Base-by-base conservation (phyloP, 1,139 yeast genomes). In the Kluyveromyces marxianus region DNA sequence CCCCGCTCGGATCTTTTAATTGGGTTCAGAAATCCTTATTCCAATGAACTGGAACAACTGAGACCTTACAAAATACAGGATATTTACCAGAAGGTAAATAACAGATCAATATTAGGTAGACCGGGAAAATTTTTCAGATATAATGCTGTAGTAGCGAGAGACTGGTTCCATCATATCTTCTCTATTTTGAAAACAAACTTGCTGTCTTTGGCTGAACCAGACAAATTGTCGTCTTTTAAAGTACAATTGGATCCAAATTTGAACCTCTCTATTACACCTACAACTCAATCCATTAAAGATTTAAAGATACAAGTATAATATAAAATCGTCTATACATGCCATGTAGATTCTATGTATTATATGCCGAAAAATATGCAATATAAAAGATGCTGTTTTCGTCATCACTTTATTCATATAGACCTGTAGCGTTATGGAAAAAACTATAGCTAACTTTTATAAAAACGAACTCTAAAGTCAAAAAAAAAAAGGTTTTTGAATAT, bases 1-100 rank as follows among this genome's bases (percentile, higher is more conserved):
- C 64, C 65, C 1, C 33, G 48, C 3, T 55, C 63, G 5, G 63
- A 60, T 48, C 45, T 63, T 1, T 38, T 63, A 3, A 48, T 63
- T 25, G 67, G 67, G 3, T 45, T 52, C 3, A 52, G 66, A 46
- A 55, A 56, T 35, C 47, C 59, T 0, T 51, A 52, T 25, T 50
- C 49, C 31, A 62, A 63, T 8, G 48, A 49, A 14, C 42, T 62
- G 34, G 39, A 48, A n/a, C 60, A 56, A 37, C 41, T 62, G 31
- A 41, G 45, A 24, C 49, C 55, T 45, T 59, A 47, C 39, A 49
- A 61, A 3, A 53, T 54, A 41, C 45, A 47, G 3, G 35, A 48
- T 5, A 41, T 62, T 6, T 56, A 51, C 44, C 39, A 34, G 21
- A 49, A 50, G 42, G 47, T 60, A 31, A 54, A 56, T 38, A 52